Evolutionary conservation across 2,329 filamentous ascomycete species (phyloP), one percentile per base, ranked within the genome.

Genomic region (Alternaria panax): DNA sequence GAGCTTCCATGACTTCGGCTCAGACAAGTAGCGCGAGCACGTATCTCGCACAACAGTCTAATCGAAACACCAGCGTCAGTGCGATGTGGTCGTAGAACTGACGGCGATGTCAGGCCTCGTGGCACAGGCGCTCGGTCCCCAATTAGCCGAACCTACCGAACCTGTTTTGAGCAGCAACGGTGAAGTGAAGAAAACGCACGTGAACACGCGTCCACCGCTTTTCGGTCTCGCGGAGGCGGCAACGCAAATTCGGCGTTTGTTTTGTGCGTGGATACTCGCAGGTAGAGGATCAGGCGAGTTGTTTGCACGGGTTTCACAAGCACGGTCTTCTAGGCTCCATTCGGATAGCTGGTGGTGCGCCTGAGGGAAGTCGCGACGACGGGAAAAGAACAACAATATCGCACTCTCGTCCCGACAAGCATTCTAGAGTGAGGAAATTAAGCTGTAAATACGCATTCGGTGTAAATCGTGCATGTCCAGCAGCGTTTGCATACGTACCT

Each of bases 121-220:
- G 22, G 22, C 16, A 51, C 27, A 60, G 20, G 18, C 20, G 56
- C 42, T 54, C 36, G 45, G 43, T 43, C 12, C n/a, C 51, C 41
- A 28, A 43, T n/a, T 41, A 55, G 55, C 38, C 43, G 34, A 47
- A 12, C 32, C 34, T 59, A 41, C 36, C 30, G 30, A 34, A 14
- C 30, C 30, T 34, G 7, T 34, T 34, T 28, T 5, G 27, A 32
- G 43, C 24, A 32, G 59, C 27, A 20, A 46, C 43, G 42, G 51
- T 56, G 51, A 54, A 48, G 57, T 62, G 57, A 62, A 52, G 36
- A 53, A 51, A 32, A n/a, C 34, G 14, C 34, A 59, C 54, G 56
- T 62, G 59, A 61, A 40, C 24, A 22, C 30, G 56, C 43, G 34
- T 51, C 40, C 25, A 51, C 48, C 46, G 34, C 46, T 48, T 36